phyloP scores from a whole-genome alignment of 2,329 filamentous ascomycete genomes.

The Colletotrichum brevisporum region DNA sequence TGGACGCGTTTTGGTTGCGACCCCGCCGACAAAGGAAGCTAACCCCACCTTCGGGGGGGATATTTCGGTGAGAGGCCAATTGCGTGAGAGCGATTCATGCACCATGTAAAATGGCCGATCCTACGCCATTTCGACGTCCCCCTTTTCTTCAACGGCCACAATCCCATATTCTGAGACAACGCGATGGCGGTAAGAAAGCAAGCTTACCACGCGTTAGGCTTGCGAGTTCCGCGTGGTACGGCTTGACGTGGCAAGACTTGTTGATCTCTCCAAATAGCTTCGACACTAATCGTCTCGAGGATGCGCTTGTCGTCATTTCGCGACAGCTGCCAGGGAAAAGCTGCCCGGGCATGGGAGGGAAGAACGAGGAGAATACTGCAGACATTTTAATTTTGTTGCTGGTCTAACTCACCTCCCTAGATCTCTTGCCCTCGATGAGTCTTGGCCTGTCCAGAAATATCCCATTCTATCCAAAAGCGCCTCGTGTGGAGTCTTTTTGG shows the following conservation, averaged over 20 bases:
- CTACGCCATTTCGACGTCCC: neutral
- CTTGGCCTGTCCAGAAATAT: neutral
- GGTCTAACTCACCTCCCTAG: no score
- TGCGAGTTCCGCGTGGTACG: neutral
- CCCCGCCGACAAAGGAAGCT: slow-evolving; percentile 19
- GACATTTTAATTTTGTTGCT: no score
- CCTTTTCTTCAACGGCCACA: slow-evolving; percentile 1
- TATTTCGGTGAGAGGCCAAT: slow-evolving; percentile 25
- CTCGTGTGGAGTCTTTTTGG: neutral
- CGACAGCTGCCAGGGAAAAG: slow-evolving; percentile 8
- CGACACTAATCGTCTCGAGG: slow-evolving; percentile 15
- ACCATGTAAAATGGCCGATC: neutral
- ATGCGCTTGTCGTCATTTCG: slow-evolving; percentile 16
- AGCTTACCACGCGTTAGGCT: neutral
- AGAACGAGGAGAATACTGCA: no score
- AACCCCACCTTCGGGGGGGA: neutral
- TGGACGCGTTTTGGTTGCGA: slow-evolving; percentile 32
- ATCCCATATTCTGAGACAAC: slow-evolving; percentile 8
- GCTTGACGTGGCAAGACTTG: slow-evolving; percentile 37
- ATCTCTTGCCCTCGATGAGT: neutral
- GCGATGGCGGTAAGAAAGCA: slow-evolving; percentile 1
- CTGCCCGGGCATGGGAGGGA: neutral
- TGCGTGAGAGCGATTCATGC: slow-evolving; percentile 16
- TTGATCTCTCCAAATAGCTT: slow-evolving; percentile 24
- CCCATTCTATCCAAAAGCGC: neutral